Percentiles rank a stretch among this genome's conserved stretches.
Conservation (phyloP, 1,284 basidiomycete genomes). For the Trichosporon inkin region DNA sequence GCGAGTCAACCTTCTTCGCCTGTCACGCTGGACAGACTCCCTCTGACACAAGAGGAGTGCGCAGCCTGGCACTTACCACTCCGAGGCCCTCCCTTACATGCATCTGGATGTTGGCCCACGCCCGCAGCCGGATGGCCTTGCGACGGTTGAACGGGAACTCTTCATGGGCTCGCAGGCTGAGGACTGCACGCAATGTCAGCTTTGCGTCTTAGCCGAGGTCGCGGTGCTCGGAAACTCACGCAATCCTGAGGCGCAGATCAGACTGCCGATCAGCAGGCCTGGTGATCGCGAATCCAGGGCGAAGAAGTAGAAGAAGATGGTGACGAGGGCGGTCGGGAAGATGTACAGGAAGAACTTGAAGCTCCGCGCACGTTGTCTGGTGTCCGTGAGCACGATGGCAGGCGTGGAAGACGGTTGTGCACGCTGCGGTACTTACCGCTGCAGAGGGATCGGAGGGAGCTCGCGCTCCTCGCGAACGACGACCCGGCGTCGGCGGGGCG, state of each 20-base stretch:
- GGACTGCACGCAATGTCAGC: background rate
- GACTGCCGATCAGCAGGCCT: background rate
- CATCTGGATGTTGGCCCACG: conserved; percentile 3
- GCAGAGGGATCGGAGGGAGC: background rate
- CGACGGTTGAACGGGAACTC: conserved; percentile 3
- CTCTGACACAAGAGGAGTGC: background rate
- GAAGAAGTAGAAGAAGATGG: conserved; percentile 6
- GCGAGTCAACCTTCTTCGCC: background rate
- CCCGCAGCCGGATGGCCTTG: background rate
- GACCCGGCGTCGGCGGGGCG: background rate
- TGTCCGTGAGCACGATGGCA: background rate
- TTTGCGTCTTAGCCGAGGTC: background rate
- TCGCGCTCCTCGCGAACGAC: conserved; percentile 6
- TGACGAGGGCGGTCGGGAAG: conserved; percentile 1
- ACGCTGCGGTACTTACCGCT: background rate
- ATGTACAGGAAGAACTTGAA: conserved; percentile 7
- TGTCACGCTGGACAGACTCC: background rate
- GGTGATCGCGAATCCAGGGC: background rate
- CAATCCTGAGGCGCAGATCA: background rate
- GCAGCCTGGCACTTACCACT: background rate
- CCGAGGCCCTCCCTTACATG: conserved; percentile 1
- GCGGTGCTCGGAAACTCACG: background rate
- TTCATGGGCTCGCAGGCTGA: background rate
- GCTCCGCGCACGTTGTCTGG: conserved; percentile 5
- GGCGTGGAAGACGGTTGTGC: background rate